Conservation (phyloP, 2,329 filamentous ascomycete species). For the Arthrobotrys iridis region DNA sequence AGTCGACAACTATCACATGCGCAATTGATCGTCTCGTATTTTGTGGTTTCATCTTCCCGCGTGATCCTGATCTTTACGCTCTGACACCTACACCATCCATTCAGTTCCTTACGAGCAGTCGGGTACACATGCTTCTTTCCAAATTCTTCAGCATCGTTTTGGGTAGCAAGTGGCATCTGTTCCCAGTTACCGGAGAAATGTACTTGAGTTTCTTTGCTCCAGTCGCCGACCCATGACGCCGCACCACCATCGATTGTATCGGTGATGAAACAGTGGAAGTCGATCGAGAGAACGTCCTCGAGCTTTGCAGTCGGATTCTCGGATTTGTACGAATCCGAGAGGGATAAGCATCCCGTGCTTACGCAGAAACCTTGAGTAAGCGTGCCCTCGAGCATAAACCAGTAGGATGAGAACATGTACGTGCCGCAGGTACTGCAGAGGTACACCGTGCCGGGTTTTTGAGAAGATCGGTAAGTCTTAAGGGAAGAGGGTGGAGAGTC, state of each 20-base stretch:
- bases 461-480: background rate
- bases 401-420: constrained; percentile 42
- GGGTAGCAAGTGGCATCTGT: constrained; percentile 17
- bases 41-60: constrained; percentile 18
- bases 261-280: constrained; percentile 32
- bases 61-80: constrained; percentile 18
- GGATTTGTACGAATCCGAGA: constrained; percentile 31
- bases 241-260: constrained; percentile 46
- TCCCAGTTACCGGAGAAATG: constrained; percentile 40
- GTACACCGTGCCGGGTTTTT: background rate
- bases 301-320: constrained; percentile 15
- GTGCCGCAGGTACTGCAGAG: constrained; percentile 32
- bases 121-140: constrained; percentile 17
- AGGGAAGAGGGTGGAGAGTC: constrained; percentile 18
- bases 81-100: constrained; percentile 40
- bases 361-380: constrained; percentile 20
- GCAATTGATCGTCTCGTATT: constrained; percentile 17
- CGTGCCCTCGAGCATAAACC: constrained; percentile 2
- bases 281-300: constrained; percentile 23
- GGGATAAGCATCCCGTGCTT: constrained; percentile 27
- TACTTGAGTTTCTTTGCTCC: constrained; percentile 16
- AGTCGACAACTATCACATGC: constrained; percentile 37
- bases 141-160: constrained; percentile 6
- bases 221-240: constrained; percentile 36
- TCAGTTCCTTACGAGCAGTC: constrained; percentile 24